Evolutionary conservation across 441 rosid species (phyloP).

Genomic region (Gossypium aridum): DNA sequence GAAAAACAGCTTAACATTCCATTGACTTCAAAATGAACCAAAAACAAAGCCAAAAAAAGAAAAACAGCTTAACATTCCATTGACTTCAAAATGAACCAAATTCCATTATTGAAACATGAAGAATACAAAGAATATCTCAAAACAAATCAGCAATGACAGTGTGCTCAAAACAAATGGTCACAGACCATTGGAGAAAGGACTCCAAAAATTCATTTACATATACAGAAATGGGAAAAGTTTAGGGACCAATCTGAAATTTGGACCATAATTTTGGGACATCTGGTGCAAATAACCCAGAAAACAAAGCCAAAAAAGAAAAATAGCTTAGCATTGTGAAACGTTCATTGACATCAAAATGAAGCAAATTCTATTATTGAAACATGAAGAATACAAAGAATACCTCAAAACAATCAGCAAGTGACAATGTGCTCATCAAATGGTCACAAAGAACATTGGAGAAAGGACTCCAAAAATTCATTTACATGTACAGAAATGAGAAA

Average conservation of each 20-base stretch:
- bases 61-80: no score
- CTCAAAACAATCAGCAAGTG: slow-evolving; percentile 12
- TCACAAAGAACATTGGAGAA: slow-evolving; percentile 19
- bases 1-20: no score
- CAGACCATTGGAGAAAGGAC: slow-evolving; percentile 20
- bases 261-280: no score
- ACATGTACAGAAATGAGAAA: slow-evolving; percentile 25
- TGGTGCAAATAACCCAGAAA: no score
- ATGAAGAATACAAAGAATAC: slow-evolving; percentile 10
- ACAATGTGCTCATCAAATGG: slow-evolving; percentile 17
- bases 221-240: slow-evolving; percentile 17
- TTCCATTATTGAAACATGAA: slow-evolving; percentile 15
- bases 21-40: no score
- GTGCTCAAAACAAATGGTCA: slow-evolving; percentile 12
- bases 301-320: no score
- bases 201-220: slow-evolving; percentile 34
- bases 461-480: slow-evolving; percentile 28
- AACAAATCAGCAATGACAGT: slow-evolving; percentile 10
- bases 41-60: no score
- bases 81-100: slow-evolving; percentile 5
- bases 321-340: no score
- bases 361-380: slow-evolving; percentile 14
- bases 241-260: no score
- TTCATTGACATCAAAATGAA: neutral
- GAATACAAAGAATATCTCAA: slow-evolving; percentile 10